These are phyloP conservation scores for Phytophthora ramorum DNA, from an alignment of 352 stramenopile genomes.

Conservation along the genomic window DNA sequence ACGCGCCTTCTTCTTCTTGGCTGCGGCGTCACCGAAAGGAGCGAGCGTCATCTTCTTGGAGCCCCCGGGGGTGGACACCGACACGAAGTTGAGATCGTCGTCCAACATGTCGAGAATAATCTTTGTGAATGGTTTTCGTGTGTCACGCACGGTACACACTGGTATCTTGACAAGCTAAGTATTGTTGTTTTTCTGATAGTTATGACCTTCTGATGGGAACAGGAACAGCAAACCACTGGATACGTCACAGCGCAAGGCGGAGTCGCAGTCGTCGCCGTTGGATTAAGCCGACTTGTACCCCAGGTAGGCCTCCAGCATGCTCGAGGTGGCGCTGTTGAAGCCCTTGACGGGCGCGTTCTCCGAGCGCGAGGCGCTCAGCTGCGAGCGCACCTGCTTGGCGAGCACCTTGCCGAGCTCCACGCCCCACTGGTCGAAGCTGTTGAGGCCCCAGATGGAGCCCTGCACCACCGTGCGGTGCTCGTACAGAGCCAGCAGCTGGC, in stretches of 20 bases:
- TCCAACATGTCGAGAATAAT: neutral
- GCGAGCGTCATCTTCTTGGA: slow-evolving; percentile 21
- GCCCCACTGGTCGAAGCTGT: slow-evolving; percentile 99
- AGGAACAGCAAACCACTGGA: slow-evolving; percentile 8
- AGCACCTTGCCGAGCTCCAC: slow-evolving; percentile 99
- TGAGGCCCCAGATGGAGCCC: slow-evolving; percentile 98
- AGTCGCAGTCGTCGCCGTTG: neutral
- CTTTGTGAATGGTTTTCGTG: no score
- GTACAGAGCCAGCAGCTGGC: slow-evolving; percentile 98
- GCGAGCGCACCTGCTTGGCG: slow-evolving; percentile 94
- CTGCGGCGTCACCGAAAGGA: neutral
- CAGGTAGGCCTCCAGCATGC: slow-evolving; percentile 94
- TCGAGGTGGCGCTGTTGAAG: slow-evolving; percentile 95
- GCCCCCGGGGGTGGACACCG: slow-evolving; percentile 14
- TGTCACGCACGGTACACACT: no score
- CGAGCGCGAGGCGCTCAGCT: slow-evolving; percentile 86
- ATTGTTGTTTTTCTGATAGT: slow-evolving; percentile 23
- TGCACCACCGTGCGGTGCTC: slow-evolving; percentile 98
- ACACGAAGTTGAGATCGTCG: slow-evolving; percentile 6
- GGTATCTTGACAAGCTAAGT: neutral
- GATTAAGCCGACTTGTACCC: slow-evolving; percentile 70
- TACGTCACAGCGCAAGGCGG: neutral
- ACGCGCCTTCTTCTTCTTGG: slow-evolving; percentile 2
- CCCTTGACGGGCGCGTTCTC: slow-evolving; percentile 85
- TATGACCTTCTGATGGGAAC: slow-evolving; percentile 16